phyloP scores from a whole-genome alignment of 2,329 filamentous ascomycete species.

The Mycosphaerelloides madeirae region DNA sequence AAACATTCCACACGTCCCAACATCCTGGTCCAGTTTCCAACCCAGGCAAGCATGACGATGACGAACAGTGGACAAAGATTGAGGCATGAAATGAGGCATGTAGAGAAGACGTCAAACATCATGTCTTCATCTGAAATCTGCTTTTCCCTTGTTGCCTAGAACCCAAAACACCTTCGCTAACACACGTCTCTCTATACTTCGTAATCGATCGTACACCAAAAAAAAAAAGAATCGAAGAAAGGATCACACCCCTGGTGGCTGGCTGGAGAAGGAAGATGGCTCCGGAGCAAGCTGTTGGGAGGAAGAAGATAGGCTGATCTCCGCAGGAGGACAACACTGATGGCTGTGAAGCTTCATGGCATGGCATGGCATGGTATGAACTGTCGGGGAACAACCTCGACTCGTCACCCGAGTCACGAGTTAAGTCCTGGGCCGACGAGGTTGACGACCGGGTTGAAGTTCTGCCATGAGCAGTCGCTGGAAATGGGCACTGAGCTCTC shows the following conservation, averaged over 20 bases:
- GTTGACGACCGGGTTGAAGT: conserved; percentile 36
- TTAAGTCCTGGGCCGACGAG: conserved; percentile 30
- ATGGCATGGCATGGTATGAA: conserved; percentile 3
- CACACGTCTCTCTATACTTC: too few relatives aligned
- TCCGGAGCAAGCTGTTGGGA: too few relatives aligned
- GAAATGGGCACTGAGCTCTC: conserved; percentile 28
- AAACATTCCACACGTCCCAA: too few relatives aligned
- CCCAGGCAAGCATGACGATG: background rate
- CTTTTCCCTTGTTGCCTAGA: background rate
- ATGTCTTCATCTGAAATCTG: too few relatives aligned
- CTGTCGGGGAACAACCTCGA: too few relatives aligned
- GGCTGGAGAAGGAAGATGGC: background rate
- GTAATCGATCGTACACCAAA: background rate
- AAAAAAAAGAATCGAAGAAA: conserved; percentile 3
- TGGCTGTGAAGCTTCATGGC: too few relatives aligned
- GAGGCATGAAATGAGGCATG: too few relatives aligned
- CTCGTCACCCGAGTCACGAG: conserved; percentile 1
- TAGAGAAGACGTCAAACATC: too few relatives aligned
- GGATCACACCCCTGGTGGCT: conserved; percentile 5
- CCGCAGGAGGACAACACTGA: too few relatives aligned
- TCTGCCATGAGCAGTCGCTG: conserved; percentile 28
- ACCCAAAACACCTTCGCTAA: conserved; percentile 1
- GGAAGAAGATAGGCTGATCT: too few relatives aligned
- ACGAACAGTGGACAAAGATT: too few relatives aligned
- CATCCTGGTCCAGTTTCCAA: too few relatives aligned